Base-by-base conservation (phyloP, 176 grass and related monocot species). In the Triticum monococcum region DNA sequence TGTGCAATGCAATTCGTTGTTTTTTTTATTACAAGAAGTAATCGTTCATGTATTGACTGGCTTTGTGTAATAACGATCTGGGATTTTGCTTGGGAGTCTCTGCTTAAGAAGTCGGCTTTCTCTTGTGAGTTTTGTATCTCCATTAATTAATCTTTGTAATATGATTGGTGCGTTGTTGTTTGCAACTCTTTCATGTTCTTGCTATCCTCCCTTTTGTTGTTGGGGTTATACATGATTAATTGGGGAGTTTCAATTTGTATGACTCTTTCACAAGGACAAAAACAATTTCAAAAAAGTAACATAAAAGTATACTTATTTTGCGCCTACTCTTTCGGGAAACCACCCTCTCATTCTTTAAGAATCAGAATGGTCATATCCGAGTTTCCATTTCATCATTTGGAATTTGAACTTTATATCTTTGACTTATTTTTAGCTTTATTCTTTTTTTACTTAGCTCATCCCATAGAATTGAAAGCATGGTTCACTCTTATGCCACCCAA, bases 11-110 rank as follows among this genome's bases (percentile, higher is more conserved):
- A 85, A 77, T 52, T 76, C 18, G 70, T 77, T 81, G 70, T 82
- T 91, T 91, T 71, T 91, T 71, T 88, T 87, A 20, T 52, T 84
- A 54, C 74, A 84, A 62, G 76, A 84, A 80, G 81, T 77, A 77
- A 77, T 28, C 9, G 52, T 63, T 77, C 41, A 69, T 36, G 67
- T 68, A 63, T 54, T 38, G 11, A 65, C 64, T 69, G 62, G 45
- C 25, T 87, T 87, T 91, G 24, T 91, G 86, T 85, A 91, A 85
- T 84, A 85, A 71, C 71, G 10, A 56, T 88, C 52, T 77, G 23
- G 77, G 41, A 84, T 31, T 48, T 31, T 84, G 16, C 69, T 77
- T 70, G 50, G 41, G 20, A 30, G 3, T 68, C 66, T 30, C 28
- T 48, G 28, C 61, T 63, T 90, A 64, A 13, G 1, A 10, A 31